Conservation (phyloP, 2,329 filamentous ascomycete species). For the Decorospora gaudefroyi region DNA sequence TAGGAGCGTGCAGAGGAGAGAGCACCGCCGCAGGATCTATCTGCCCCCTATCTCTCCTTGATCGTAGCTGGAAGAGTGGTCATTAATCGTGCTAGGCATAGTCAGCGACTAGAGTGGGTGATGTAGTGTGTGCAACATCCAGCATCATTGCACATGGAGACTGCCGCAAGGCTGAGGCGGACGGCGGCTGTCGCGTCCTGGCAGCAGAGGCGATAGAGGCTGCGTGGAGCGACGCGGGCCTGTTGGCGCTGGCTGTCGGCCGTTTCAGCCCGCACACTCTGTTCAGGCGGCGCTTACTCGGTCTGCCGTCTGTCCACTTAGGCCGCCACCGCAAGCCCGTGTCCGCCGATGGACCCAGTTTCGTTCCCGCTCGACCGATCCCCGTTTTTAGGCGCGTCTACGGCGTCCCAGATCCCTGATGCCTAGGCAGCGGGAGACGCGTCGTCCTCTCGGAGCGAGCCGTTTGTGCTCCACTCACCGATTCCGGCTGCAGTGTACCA, state of each 20-base stretch:
- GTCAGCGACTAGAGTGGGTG: constrained; percentile 1
- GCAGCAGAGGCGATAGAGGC: constrained; percentile 1
- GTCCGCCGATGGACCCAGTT: constrained; percentile 1
- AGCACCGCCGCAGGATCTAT: not conserved
- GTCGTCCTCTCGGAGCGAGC: constrained; percentile 3
- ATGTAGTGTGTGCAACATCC: not conserved
- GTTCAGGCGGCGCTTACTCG: constrained; percentile 1
- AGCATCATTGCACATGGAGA: constrained; percentile 5
- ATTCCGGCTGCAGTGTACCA: constrained; percentile 2
- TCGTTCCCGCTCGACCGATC: constrained; percentile 7
- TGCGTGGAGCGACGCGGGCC: not conserved
- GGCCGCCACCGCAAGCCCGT: constrained; percentile 3
- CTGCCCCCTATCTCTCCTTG: not conserved
- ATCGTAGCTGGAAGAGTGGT: not conserved
- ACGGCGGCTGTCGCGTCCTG: not conserved
- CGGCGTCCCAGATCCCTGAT: constrained; percentile 6
- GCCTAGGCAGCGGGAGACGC: not conserved
- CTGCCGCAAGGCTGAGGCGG: constrained; percentile 6
- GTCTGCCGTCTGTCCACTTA: not conserved
- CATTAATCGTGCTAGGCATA: not conserved
- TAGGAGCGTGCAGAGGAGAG: not conserved
- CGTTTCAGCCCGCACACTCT: constrained; percentile 2
- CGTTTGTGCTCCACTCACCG: constrained; percentile 4
- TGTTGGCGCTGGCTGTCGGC: constrained; percentile 1
- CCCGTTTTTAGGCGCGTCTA: constrained; percentile 1